Percentiles rank a stretch among this genome's conserved stretches.
phyloP scores from a whole-genome alignment of 2,329 filamentous ascomycete genomes.

The Aureobasidium pullulans region DNA sequence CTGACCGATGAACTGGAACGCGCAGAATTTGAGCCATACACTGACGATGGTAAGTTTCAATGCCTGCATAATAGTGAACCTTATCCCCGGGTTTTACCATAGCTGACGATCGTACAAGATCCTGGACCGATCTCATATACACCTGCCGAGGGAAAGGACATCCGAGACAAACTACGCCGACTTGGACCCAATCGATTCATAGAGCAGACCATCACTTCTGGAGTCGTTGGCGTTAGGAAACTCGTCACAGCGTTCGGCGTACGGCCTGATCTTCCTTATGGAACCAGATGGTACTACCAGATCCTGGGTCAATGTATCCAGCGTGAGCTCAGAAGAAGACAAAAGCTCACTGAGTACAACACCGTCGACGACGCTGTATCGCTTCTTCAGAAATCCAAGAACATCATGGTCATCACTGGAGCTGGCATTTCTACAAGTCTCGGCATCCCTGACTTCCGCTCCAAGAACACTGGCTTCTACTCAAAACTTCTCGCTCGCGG shows the following conservation, averaged over 20 bases:
- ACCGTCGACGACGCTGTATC: slow-evolving; percentile 78
- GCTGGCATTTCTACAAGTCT: slow-evolving; percentile 95
- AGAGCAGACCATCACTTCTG: slow-evolving; percentile 60
- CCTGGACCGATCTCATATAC: slow-evolving; percentile 12
- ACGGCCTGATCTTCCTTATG: slow-evolving; percentile 61
- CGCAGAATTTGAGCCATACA: slow-evolving; percentile 15
- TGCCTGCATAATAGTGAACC: neutral
- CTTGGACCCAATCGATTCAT: slow-evolving; percentile 75
- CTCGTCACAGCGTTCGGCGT: slow-evolving; percentile 82
- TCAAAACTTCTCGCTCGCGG: slow-evolving; percentile 74
- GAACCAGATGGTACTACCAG: slow-evolving; percentile 62
- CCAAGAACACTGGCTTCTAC: slow-evolving; percentile 87
- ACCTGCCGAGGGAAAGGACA: slow-evolving; percentile 14
- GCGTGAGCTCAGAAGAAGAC: slow-evolving; percentile 72
- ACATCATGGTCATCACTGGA: slow-evolving; percentile 90
- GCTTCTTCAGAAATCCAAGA: slow-evolving; percentile 64
- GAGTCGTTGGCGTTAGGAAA: slow-evolving; percentile 68
- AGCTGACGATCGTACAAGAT: slow-evolving; percentile 1
- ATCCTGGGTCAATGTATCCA: slow-evolving; percentile 70
- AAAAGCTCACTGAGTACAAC: slow-evolving; percentile 74
- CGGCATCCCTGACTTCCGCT: slow-evolving; percentile 94
- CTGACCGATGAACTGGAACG: slow-evolving; percentile 15
- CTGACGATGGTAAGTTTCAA: slow-evolving; percentile 9
- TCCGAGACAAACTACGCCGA: slow-evolving; percentile 50
- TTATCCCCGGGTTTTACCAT: neutral